A percentile compares a stretch with the other conserved stretches of the same genome.
Evolutionary conservation across 2,329 filamentous ascomycete species (phyloP).

Genomic region (Lasiodiplodia sp.): DNA sequence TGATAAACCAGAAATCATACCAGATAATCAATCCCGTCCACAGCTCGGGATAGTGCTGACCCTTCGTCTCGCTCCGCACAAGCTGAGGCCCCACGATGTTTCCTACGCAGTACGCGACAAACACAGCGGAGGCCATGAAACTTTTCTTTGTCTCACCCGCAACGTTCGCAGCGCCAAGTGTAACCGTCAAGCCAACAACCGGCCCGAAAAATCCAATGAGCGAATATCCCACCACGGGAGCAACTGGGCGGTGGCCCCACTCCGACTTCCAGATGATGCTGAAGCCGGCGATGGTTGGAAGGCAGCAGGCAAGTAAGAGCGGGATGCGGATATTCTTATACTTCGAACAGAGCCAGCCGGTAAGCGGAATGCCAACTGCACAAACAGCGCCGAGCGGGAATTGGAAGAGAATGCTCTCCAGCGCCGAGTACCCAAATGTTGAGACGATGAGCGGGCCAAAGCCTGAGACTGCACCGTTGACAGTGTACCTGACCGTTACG

Average conservation of each 20-base stretch:
- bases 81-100: constrained; percentile 18
- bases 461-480: constrained; percentile 74
- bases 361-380: constrained; percentile 69
- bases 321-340: constrained; percentile 70
- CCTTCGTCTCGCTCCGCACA: constrained; percentile 63
- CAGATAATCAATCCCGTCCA: constrained; percentile 74
- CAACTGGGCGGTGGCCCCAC: constrained; percentile 68
- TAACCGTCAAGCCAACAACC: constrained; percentile 68
- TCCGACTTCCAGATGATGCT: constrained; percentile 74
- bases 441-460: constrained; percentile 76
- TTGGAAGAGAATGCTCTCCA: constrained; percentile 74
- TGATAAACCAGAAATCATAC: constrained; percentile 41
- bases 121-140: constrained; percentile 73
- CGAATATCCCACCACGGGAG: constrained; percentile 74
- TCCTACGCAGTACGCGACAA: constrained; percentile 7
- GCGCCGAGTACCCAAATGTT: constrained; percentile 71
- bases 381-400: constrained; percentile 76
- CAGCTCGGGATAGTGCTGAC: constrained; percentile 72
- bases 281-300: constrained; percentile 78
- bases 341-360: constrained; percentile 68
- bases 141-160: constrained; percentile 81
- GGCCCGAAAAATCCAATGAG: constrained; percentile 77
- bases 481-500: constrained; percentile 48
- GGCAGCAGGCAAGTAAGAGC: constrained; percentile 70
- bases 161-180: constrained; percentile 70